A percentile compares a stretch with the other conserved stretches of the same genome.
Conservation (phyloP, 116 monocot genomes). For the Zostera marina region DNA sequence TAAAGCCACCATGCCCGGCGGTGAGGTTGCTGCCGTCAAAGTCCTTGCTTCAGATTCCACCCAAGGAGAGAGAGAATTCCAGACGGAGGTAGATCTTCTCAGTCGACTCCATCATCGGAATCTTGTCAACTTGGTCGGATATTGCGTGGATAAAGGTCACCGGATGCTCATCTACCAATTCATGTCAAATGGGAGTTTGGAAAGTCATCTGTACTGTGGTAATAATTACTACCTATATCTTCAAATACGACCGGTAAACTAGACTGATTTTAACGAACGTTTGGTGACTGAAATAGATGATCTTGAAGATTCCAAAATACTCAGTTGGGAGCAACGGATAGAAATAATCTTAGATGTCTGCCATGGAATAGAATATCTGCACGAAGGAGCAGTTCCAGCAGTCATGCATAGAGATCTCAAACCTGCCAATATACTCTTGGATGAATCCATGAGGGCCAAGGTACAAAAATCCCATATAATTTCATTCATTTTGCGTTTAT, state of each 20-base stretch:
- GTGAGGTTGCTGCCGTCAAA: conserved; percentile 75
- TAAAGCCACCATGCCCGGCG: conserved; percentile 61
- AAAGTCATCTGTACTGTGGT: conserved; percentile 64
- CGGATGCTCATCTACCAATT: conserved; percentile 86
- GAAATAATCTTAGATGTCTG: conserved; percentile 84
- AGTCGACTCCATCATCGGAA: conserved; percentile 88
- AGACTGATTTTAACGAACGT: no score
- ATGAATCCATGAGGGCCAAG: conserved; percentile 77
- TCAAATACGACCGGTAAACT: no score
- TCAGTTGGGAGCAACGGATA: conserved; percentile 79
- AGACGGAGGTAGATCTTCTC: conserved; percentile 86
- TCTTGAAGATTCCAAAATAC: conserved; percentile 8
- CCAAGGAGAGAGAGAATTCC: conserved; percentile 94
- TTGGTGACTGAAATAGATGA: no score
- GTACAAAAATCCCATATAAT: conserved; percentile 11
- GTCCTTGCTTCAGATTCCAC: conserved; percentile 72
- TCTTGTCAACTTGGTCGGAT: conserved; percentile 95
- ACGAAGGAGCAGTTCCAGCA: conserved; percentile 89
- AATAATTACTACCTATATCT: no score
- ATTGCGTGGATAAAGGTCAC: conserved; percentile 81
- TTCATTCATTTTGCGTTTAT: no score
- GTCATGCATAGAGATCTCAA: conserved; percentile 93
- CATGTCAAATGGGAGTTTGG: conserved; percentile 95
- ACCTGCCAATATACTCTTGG: conserved; percentile 91
- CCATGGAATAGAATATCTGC: conserved; percentile 93